A percentile compares a stretch with the other conserved stretches of the same genome.
Conservation (phyloP, 345 rosid genomes). For the Lepidium sativum region DNA sequence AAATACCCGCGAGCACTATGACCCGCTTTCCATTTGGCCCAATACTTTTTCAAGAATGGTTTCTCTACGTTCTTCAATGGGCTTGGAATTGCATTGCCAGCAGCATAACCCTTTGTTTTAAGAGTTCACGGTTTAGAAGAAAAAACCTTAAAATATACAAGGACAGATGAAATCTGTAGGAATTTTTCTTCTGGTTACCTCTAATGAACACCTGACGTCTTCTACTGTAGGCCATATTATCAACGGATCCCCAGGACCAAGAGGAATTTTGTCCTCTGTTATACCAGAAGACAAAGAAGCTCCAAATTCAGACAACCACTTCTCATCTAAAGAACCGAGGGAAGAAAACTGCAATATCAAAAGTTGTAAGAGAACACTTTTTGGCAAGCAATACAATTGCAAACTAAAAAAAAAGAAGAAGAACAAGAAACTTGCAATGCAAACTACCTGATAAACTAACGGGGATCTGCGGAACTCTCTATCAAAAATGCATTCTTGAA, state of each 20-base stretch:
- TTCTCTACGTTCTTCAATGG: conserved; percentile 86
- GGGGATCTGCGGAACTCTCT: conserved; percentile 75
- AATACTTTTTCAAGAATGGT: conserved; percentile 66
- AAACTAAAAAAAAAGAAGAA: no score
- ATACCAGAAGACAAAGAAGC: conserved; percentile 75
- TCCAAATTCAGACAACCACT: conserved; percentile 86
- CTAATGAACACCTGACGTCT: conserved; percentile 84
- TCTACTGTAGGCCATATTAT: conserved; percentile 95
- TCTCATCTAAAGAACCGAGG: conserved; percentile 87
- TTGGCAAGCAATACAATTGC: not conserved
- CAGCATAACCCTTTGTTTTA: conserved; percentile 70
- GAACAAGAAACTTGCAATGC: not conserved
- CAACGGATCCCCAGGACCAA: conserved; percentile 66
- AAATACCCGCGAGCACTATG: conserved; percentile 71
- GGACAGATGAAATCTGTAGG: not conserved
- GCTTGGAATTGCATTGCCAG: conserved; percentile 86
- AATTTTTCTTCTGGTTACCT: conserved; percentile 42
- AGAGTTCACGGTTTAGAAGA: conserved; percentile 20
- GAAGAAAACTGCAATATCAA: conserved; percentile 68
- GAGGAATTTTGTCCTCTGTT: conserved; percentile 65
- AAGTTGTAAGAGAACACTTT: not conserved
- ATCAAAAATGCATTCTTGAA: conserved; percentile 64
- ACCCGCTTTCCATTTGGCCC: conserved; percentile 89
- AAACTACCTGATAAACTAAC: conserved; percentile 75
- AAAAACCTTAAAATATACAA: not conserved